phyloP scores from a whole-genome alignment of 768 basidiomycete species.

The Crucibulum laeve region DNA sequence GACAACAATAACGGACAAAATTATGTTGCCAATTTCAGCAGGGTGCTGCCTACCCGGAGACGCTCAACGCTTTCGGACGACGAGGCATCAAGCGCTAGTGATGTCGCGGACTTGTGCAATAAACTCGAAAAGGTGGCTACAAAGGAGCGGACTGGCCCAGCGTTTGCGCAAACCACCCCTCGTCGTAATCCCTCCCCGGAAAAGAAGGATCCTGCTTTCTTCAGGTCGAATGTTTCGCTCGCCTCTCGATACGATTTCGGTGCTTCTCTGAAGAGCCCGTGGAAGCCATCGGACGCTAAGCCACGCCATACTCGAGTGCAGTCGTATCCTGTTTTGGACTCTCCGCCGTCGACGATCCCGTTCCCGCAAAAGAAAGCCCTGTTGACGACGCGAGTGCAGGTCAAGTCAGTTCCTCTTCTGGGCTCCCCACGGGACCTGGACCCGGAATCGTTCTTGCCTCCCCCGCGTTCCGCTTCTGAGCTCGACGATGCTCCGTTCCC shows the following conservation, averaged over 20 bases:
- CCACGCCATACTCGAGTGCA: conserved; percentile 34
- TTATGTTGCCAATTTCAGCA: conserved; percentile 70
- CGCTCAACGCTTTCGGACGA: conserved; percentile 24
- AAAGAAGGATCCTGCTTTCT: conserved; percentile 15
- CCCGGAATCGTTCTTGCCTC: conserved; percentile 23
- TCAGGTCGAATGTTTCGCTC: conserved; percentile 37
- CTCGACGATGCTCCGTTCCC: conserved; percentile 24
- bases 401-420: conserved; percentile 17
- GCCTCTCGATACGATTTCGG: conserved; percentile 57
- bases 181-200: conserved; percentile 7
- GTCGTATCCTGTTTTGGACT: conserved; percentile 35
- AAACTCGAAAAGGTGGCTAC: conserved; percentile 65
- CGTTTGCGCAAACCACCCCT: conserved; percentile 8
- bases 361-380: conserved; percentile 28
- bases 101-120: conserved; percentile 58
- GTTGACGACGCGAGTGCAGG: background rate
- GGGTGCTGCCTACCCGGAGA: conserved; percentile 19
- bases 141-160: conserved; percentile 19
- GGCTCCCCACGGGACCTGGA: conserved; percentile 51
- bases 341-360: conserved; percentile 31
- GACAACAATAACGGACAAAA: conserved; percentile 84
- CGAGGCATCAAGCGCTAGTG: conserved; percentile 22
- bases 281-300: conserved; percentile 27
- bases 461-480: conserved; percentile 15
- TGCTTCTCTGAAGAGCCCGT: conserved; percentile 44